phyloP scores from a whole-genome alignment of 208 protist species.

The Leptomonas pyrrhocoris region DNA sequence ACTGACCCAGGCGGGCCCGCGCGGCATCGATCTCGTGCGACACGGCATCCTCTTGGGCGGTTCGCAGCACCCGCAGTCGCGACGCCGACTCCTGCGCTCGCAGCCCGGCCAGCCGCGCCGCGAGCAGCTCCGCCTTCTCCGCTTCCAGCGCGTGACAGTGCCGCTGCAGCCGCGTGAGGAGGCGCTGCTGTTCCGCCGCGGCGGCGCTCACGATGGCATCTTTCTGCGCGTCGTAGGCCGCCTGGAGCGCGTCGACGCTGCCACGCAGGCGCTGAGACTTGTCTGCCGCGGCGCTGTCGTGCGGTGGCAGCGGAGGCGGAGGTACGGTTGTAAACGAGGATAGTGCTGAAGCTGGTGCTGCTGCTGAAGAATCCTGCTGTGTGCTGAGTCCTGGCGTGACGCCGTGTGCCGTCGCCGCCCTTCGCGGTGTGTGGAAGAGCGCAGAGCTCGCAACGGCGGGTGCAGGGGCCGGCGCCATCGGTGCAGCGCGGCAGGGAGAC shows the following conservation, averaged over 20 bases:
- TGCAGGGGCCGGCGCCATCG: neutral
- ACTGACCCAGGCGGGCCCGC: conserved; percentile 23
- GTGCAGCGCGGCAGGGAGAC: neutral
- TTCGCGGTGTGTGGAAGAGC: conserved; percentile 10
- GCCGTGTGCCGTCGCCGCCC: no score
- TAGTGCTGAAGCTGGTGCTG: neutral
- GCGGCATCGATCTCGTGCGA: conserved; percentile 23
- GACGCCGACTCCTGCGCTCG: conserved; percentile 25
- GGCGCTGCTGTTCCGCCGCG: conserved; percentile 32
- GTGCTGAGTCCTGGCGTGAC: no score
- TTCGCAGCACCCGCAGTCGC: conserved; percentile 26
- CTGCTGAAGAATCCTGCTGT: neutral
- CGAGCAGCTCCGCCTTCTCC: conserved; percentile 19
- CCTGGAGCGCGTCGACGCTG: conserved; percentile 8
- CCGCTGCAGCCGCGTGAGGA: conserved; percentile 30
- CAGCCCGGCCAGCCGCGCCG: conserved; percentile 9
- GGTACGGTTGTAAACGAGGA: neutral
- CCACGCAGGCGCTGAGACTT: neutral
- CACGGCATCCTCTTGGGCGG: conserved; percentile 24
- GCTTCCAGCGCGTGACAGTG: conserved; percentile 6
- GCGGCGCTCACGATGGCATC: conserved; percentile 23
- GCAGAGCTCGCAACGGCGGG: neutral
- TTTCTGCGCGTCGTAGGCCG: conserved; percentile 19
- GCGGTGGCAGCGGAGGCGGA: neutral
- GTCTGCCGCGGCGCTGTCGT: neutral